Base-by-base conservation (phyloP, 371 early-diverging fungal genomes). In the Basidiobolus meristosporus region DNA sequence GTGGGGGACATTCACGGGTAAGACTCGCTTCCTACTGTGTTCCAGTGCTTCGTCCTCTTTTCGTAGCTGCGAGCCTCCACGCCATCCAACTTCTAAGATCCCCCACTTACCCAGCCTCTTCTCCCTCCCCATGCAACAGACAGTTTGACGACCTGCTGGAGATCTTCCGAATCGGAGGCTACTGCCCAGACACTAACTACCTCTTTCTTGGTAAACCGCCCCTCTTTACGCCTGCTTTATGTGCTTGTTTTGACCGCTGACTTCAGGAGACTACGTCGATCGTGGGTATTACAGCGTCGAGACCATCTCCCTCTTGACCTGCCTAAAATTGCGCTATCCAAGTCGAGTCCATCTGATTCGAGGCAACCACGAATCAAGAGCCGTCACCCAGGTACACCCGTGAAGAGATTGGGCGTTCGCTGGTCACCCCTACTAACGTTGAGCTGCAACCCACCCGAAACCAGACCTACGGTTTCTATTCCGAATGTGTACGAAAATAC, bases 281-380 rank as follows among this genome's bases (percentile, higher is more conserved):
- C 70, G 98, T 39, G 98, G 98, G 38, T 69, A 82, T 41, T 86
- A 83, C 52, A 86, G 88, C 39, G 82, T 98, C 16, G 98, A 98
- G 50, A 93, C 95, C 20, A 87, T 98, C 37, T 70, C 81, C 10
- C 59, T 95, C 9, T 58, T 98, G 46, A 70, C 84, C 0, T 85
- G 86, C 47, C 63, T 90, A 7, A 95, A 98, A 48, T 50, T 93
- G 38, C 65, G 89, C 37, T 89, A 90, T 58, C 98, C 98, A 10
- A 70, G 82, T 22, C 63, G 91, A 43, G 78, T 98, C 4, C 88
- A 82, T 37, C 64, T 98, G 10, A 76, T 98, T 7, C 67, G 98
- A 28, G 98, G 98, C n/a, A 98, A 98, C 53, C 98, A 98, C 48
- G 98, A 98, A 58, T 77, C 82, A 19, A 65, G 93, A 43, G 83